Evolutionary conservation across 169 alveolate genomes (phyloP).

Genomic region (Plasmodium chabaudi): DNA sequence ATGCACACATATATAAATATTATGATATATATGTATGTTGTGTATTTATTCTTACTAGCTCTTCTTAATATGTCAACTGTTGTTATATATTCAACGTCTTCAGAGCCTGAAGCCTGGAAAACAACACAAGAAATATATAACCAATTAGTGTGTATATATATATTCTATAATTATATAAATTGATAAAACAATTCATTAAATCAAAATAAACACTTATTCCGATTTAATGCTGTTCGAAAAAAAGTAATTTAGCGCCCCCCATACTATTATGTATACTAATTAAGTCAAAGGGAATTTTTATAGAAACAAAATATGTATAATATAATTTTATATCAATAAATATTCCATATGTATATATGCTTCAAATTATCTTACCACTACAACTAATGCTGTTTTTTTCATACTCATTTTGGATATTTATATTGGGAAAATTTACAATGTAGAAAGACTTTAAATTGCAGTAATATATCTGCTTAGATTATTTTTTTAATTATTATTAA

Average conservation of each 20-base stretch:
- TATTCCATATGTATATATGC: neutral
- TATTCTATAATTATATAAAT: neutral
- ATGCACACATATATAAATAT: constrained; percentile 2
- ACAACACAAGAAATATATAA: neutral
- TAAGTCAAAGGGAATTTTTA: too few species aligned
- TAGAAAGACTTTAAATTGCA: too few species aligned
- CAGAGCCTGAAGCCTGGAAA: constrained; percentile 80
- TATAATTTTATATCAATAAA: neutral
- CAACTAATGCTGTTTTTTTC: constrained; percentile 75
- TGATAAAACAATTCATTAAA: neutral
- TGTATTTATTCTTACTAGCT: constrained; percentile 79
- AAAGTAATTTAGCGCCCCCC: neutral
- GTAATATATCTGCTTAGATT: too few species aligned
- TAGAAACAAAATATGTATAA: neutral
- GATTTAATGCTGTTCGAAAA: neutral
- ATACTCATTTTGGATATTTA: constrained; percentile 32
- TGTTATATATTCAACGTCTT: constrained; percentile 86
- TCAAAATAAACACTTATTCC: neutral
- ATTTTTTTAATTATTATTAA: too few species aligned
- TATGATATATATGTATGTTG: constrained; percentile 19
- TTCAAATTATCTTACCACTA: constrained; percentile 37
- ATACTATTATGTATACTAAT: too few species aligned
- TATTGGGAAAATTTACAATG: too few species aligned
- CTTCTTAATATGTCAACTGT: constrained; percentile 83
- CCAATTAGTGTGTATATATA: neutral